Base-by-base conservation (phyloP, 306 rosid species). In the Macrotyloma uniflorum region DNA sequence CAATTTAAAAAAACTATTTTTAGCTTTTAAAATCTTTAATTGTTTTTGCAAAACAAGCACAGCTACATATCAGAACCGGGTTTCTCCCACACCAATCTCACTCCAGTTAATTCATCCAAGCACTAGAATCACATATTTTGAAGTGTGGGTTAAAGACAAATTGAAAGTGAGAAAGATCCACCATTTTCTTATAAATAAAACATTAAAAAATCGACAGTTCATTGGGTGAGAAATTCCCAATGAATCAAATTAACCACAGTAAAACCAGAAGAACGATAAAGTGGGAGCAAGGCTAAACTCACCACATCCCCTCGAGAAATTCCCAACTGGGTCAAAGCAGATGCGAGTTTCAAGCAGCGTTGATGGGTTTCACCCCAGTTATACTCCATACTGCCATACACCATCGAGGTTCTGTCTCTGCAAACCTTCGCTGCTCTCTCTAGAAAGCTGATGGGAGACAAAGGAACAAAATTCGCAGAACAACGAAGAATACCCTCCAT, bases 271-370 rank as follows among this genome's bases (percentile, higher is more conserved):
- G 2, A 32, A 15, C 16, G 1, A 76, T 7, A 20, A 24, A 8
- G 61, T 6, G 62, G 13, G 4, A 11, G 5, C 36, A 0, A 6
- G 19, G 53, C 32, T 63, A 15, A 72, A 46, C 92, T 83, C 13
- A 92, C 97, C 88, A 92, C 88, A 83, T 92, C 91, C 0, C 96
- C 94, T 0, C 83, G 88, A 10, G 93, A 94, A 87, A 94, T 82
- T 18, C 92, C 95, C 81, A 88, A 68, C n/a, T 83, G 88, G 64
- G 84, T 40, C 1, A 92, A 78, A 74, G 98, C 84, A 76, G 95
- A 92, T 70, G 98, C 95, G 32, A 91, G 62, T 71, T 76, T 89
- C 9, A 92, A 83, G 55, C 97, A 92, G 8, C 98, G 89, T 23
- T 80, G 80, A 75, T 90, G 82, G 15, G 98, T 92, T 67, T 92